These are phyloP conservation scores for Monosporascus ibericus DNA, from an alignment of 2,329 filamentous ascomycete genomes.

Conservation along the genomic window DNA sequence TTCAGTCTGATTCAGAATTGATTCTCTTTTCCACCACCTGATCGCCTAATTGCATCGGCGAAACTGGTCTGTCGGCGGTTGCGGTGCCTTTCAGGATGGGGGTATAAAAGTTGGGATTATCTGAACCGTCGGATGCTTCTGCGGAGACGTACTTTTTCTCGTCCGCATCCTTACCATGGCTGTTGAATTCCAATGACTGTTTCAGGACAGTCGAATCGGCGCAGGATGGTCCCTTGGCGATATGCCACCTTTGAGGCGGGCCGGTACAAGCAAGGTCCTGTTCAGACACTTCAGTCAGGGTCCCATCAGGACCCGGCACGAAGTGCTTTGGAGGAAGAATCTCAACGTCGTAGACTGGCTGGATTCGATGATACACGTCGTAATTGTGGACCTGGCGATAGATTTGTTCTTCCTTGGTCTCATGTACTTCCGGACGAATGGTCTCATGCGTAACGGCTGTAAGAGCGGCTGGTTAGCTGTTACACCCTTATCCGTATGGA, in stretches of 20 bases:
- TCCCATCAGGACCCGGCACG: conserved; percentile 12
- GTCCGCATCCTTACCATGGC: too few relatives aligned
- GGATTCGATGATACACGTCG: conserved; percentile 26
- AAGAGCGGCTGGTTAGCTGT: background rate
- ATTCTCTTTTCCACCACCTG: too few relatives aligned
- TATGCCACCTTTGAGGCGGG: conserved; percentile 9
- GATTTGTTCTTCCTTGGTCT: conserved; percentile 24
- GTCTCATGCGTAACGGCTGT: conserved; percentile 27
- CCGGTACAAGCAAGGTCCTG: conserved; percentile 11
- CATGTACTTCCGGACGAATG: conserved; percentile 20
- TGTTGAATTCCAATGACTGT: too few relatives aligned
- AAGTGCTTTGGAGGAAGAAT: conserved; percentile 27
- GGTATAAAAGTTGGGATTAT: too few relatives aligned
- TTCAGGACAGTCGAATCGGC: background rate
- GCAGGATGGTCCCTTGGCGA: background rate
- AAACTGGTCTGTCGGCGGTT: too few relatives aligned
- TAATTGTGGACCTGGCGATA: conserved; percentile 29
- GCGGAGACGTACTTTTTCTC: too few relatives aligned
- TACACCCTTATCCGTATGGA: background rate
- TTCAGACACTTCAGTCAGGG: conserved; percentile 15
- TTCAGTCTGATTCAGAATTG: too few relatives aligned
- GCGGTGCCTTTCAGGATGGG: too few relatives aligned
- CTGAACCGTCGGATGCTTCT: too few relatives aligned
- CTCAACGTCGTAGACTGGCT: conserved; percentile 27
- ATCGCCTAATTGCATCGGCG: too few relatives aligned